A percentile compares a stretch with the other conserved stretches of the same genome.
Conservation (phyloP, 805 yeast species). For the Alloascoidea africana region DNA sequence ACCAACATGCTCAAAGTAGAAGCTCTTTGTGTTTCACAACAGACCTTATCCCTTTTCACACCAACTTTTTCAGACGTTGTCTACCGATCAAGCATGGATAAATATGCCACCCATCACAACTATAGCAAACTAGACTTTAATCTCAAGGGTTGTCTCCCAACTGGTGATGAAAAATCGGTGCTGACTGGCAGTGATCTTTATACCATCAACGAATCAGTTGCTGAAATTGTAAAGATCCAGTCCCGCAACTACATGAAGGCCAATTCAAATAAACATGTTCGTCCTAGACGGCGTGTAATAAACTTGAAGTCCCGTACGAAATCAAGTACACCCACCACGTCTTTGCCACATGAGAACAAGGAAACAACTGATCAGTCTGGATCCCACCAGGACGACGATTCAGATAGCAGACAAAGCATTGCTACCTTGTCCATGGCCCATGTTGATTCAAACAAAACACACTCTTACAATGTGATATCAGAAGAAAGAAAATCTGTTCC, state of each 20-base stretch:
- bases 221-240: not conserved
- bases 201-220: not conserved
- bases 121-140: not conserved
- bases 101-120: constrained; percentile 13
- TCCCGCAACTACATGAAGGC: not conserved
- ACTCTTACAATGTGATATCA: too few relatives aligned
- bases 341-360: too few relatives aligned
- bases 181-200: not conserved
- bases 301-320: not conserved
- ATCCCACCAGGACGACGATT: too few relatives aligned
- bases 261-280: not conserved
- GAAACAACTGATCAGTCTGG: too few relatives aligned
- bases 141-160: not conserved
- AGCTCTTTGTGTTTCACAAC: constrained; percentile 57
- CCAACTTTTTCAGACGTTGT: constrained; percentile 42
- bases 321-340: too few relatives aligned
- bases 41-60: constrained; percentile 59
- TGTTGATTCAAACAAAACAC: too few relatives aligned
- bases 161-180: not conserved
- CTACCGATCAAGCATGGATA: constrained; percentile 35
- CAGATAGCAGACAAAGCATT: too few relatives aligned
- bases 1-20: constrained; percentile 54
- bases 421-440: too few relatives aligned
- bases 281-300: not conserved
- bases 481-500: too few relatives aligned